Evolutionary conservation across 2,329 filamentous ascomycete genomes (phyloP), one percentile per base, ranked within the genome.

Genomic region (Cordyceps cicadae): DNA sequence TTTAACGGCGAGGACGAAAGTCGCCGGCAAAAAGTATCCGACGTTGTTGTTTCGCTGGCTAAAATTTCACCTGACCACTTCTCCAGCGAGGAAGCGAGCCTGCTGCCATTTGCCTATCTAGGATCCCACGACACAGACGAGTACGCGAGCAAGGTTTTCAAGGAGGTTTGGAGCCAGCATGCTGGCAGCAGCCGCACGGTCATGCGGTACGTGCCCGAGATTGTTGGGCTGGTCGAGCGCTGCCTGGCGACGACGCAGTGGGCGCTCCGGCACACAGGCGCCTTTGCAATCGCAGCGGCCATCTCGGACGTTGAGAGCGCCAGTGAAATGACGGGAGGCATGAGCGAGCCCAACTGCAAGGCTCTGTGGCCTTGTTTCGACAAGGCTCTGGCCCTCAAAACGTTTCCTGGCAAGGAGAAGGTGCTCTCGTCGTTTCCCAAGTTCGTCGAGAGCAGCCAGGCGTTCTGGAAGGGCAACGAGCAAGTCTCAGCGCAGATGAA

Each of bases 31-130:
- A 87, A 93, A 62, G 81, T 92, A 2, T 89, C 88, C 2, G 92
- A 97, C 68, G 87, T 92, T n/a, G 77, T 96, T 11, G 82, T 92
- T 52, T 87, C 91, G 0, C 82, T 96, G 17, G 88, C 90, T 15
- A 96, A 95, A 73, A 81, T 93, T 62, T 92, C 93, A 0, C 90
- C 91, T 3, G 94, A 99, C 72, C 86, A 90, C 53, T 97, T 97
- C 73, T 87, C 87, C 53, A 80, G 86, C 1, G 81, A 96, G 37
- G 88, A 92, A 60, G 79, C 86, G 0, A 81, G 84, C 5, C 82
- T 96, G 3, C 76, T 99, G 3, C 94, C 94, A 0, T 93, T 97
- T 67, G 83, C 92, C 2, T 99, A 95, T 70, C 80, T 97, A 32
- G 91, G 86, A 2, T 90, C 91, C 68, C 89, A 96, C 68, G 94